Conservation (phyloP, 1,284 basidiomycete genomes). For the Apiotrichum brassicae region DNA sequence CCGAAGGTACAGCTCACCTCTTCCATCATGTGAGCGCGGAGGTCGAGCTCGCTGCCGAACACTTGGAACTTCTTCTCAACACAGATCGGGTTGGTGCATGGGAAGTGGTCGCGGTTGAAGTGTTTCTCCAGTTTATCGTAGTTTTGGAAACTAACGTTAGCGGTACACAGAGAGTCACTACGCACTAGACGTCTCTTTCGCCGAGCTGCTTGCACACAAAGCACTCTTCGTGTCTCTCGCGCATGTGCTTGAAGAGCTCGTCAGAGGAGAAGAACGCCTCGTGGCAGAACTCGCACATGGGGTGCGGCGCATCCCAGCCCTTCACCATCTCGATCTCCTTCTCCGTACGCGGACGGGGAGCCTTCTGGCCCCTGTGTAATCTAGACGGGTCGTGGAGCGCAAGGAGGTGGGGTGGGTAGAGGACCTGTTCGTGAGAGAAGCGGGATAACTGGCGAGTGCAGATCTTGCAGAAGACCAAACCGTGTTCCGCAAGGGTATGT, state of each 20-base stretch:
- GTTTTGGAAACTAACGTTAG: slow-evolving; percentile 60
- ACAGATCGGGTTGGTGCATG: slow-evolving; percentile 70
- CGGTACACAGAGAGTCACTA: too few species aligned
- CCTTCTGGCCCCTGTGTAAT: slow-evolving; percentile 49
- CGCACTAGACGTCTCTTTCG: slow-evolving; percentile 76
- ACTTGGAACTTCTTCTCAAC: slow-evolving; percentile 89
- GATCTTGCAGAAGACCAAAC: slow-evolving; percentile 75
- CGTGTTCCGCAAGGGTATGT: slow-evolving; percentile 55
- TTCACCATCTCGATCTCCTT: slow-evolving; percentile 42
- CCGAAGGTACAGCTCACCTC: slow-evolving; percentile 26
- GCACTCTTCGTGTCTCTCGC: slow-evolving; percentile 91
- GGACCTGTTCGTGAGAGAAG: slow-evolving; percentile 87
- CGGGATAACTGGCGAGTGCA: slow-evolving; percentile 89
- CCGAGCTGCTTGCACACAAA: slow-evolving; percentile 84
- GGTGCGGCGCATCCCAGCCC: slow-evolving; percentile 45
- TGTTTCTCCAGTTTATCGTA: slow-evolving; percentile 62
- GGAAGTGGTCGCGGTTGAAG: slow-evolving; percentile 57
- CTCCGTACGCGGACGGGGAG: slow-evolving; percentile 35
- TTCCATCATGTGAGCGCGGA: slow-evolving; percentile 80
- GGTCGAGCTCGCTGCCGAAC: slow-evolving; percentile 78
- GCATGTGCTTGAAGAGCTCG: slow-evolving; percentile 90
- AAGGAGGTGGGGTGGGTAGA: slow-evolving; percentile 68
- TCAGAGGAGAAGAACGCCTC: slow-evolving; percentile 87
- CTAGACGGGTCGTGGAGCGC: slow-evolving; percentile 72
- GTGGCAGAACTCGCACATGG: slow-evolving; percentile 64